Evolutionary conservation across 495 filamentous ascomycete genomes (phyloP), one percentile per base, ranked within the genome.

Genomic region (Cryomyces minteri): DNA sequence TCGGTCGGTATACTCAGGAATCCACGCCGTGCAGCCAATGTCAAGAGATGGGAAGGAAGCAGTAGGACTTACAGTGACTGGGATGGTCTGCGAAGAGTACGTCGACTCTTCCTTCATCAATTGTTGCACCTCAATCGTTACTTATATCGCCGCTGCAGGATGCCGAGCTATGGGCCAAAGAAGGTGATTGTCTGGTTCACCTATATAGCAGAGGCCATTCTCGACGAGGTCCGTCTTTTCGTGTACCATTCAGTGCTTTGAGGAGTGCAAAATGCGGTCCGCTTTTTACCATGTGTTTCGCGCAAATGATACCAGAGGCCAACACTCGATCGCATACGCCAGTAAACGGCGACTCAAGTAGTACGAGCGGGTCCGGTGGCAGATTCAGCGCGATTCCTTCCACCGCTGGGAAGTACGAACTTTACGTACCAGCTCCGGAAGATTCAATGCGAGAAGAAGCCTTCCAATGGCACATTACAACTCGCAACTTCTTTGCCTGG

Each of bases 401-500:
- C 8, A 28, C 9, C 9, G 5, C n/a, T 4, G 53, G 55, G 36
- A 59, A 53, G 18, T 63, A 69, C 48, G 73, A 81, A 41, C 63
- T 82, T 25, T 80, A 74, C 56, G 74, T 82, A 28, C 73, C 78
- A 6, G 61, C 75, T 5, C 78, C 79, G 11, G 47, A 64, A 5
- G 54, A 61, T 38, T 52, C 61, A 8, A 64, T 64, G 32, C 62
- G 70, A 50, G 62, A 69, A n/a, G 65, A 71, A 34, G 61, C 67
- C 4, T 70, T 73, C 45, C 51, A 60, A 10, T 76, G 75, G 48
- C 74, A 82, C 48, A 44, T 79, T 9, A 71, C 73, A 2, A 79
- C 70, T 0, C 68, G 79, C n/a, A 83, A 83, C 47, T 71, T 82
- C 51, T 74, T 82, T 44, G 78, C 79, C 34, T 82, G 70, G 63